Base-by-base conservation (phyloP, 1,284 basidiomycete species). In the Chiua sp. region DNA sequence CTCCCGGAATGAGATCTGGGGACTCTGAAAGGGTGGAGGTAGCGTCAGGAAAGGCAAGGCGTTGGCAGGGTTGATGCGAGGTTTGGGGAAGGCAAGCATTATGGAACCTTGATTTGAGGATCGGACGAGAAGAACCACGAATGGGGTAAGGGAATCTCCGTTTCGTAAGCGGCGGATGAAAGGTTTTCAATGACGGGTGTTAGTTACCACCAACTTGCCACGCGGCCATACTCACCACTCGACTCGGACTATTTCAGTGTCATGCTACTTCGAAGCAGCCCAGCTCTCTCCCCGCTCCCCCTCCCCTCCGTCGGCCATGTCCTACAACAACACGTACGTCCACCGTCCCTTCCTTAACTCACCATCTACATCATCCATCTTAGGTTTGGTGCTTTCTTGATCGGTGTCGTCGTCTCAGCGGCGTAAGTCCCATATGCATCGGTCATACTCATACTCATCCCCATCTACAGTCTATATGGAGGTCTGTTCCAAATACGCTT, bases 361-460 rank as follows among this genome's bases (percentile, higher is more conserved):
- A 23, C n/a, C 35, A 7, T 39, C 33, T 30, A 56, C 23, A 60
- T 47, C 55, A 22, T 28, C 32, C 47, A 37, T 33, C 26, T 12
- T 32, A 86, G 85, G 44, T 71, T 84, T 56, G 85, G 85, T 8
- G 83, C 82, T 42, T 78, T 80, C 54, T 79, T 82, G 63, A 75
- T 87, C 57, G 84, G 85, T 15, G 79, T 86, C 26, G 73, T 86
- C 48, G 61, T 82, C 28, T 82, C 84, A 33, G 82, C 79, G 50
- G 72, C 72, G 83, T 84, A 64, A 68, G 81, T 73, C 26, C 10
- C n/a, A 44, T 8, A 42, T 56, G 54, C 50, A 57, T 56, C 18
- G 6, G 47, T 56, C 46, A 33, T 46, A n/a, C n/a, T 56, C 48
- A 18, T 33, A 20, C 56, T 65, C 32, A 58, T 23, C 46, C 10